Evolutionary conservation across 1,284 basidiomycete genomes (phyloP).

Genomic region (Leccinum pachyderme): DNA sequence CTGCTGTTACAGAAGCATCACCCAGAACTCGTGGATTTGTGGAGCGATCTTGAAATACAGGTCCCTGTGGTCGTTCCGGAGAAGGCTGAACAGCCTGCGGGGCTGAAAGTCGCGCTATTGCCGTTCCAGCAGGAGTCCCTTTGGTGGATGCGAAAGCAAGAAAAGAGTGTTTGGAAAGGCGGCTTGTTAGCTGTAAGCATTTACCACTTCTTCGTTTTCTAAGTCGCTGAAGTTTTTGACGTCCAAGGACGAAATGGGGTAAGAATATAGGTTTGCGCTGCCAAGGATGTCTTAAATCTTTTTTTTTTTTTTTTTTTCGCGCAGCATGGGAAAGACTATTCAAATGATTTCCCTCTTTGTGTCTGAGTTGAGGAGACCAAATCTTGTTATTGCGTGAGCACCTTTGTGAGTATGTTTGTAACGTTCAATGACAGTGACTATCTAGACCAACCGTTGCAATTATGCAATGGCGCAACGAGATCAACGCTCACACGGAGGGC

Average conservation of each 20-base stretch:
- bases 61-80: slow-evolving; percentile 66
- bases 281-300: slow-evolving; percentile 6
- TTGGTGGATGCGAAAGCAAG: slow-evolving; percentile 95
- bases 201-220: background rate
- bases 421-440: background rate
- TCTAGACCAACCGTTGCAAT: slow-evolving; percentile 89
- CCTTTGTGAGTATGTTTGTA: background rate
- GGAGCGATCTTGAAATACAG: slow-evolving; percentile 80
- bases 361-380: slow-evolving; percentile 76
- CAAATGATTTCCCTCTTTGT: slow-evolving; percentile 93
- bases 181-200: slow-evolving; percentile 86
- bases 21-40: slow-evolving; percentile 80
- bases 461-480: slow-evolving; percentile 99
- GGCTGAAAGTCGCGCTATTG: slow-evolving; percentile 71
- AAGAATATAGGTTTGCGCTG: slow-evolving; percentile 22
- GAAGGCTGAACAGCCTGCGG: slow-evolving; percentile 76
- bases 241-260: slow-evolving; percentile 87
- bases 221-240: slow-evolving; percentile 2
- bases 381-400: slow-evolving; percentile 86
- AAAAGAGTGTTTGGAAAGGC: slow-evolving; percentile 84
- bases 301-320: slow-evolving; percentile 1
- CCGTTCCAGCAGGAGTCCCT: slow-evolving; percentile 92
- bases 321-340: slow-evolving; percentile 97
- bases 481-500: slow-evolving; percentile 77
- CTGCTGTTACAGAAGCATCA: slow-evolving; percentile 65